These are phyloP conservation scores for Petunia axillaris DNA, from an alignment of 257 asterid species.

Conservation along the genomic window DNA sequence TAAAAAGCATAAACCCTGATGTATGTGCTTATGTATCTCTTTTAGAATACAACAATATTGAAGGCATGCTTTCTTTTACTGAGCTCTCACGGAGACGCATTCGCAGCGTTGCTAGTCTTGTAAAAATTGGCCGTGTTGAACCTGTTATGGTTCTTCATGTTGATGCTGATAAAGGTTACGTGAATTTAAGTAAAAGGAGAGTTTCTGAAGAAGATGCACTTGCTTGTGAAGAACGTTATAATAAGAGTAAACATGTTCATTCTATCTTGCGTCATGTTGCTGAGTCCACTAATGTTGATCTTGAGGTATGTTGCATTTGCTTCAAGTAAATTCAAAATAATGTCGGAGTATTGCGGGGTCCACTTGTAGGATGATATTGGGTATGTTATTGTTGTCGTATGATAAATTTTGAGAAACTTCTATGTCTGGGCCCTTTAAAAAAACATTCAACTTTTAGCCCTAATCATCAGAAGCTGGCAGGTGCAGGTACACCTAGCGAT, in stretches of 20 bases:
- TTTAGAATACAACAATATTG: constrained; percentile 91
- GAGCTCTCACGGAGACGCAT: constrained; percentile 98
- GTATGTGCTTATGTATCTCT: constrained; percentile 94
- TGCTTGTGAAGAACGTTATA: constrained; percentile 88
- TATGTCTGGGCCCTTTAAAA: too few relatives aligned
- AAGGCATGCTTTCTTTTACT: constrained; percentile 94
- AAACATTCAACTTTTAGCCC: too few relatives aligned
- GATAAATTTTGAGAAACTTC: too few relatives aligned
- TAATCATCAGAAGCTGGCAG: too few relatives aligned
- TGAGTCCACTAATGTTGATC: constrained; percentile 77
- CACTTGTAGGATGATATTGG: too few relatives aligned
- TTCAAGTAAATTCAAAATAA: too few relatives aligned
- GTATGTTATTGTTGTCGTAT: too few relatives aligned
- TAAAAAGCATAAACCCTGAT: constrained; percentile 87
- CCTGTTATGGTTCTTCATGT: constrained; percentile 99
- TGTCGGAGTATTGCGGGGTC: too few relatives aligned
- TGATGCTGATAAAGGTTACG: constrained; percentile 90
- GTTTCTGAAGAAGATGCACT: constrained; percentile 94
- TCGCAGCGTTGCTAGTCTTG: constrained; percentile 87
- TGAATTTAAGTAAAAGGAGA: constrained; percentile 94
- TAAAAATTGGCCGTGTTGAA: constrained; percentile 89
- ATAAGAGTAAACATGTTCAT: constrained; percentile 97
- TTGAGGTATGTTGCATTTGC: constrained; percentile 55
- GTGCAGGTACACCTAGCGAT: too few relatives aligned
- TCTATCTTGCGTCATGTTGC: constrained; percentile 98